A percentile compares a stretch with the other conserved stretches of the same genome.
These are phyloP conservation scores for Zychaea mexicana DNA, from an alignment of 371 early-diverging fungal species.

Conservation along the genomic window DNA sequence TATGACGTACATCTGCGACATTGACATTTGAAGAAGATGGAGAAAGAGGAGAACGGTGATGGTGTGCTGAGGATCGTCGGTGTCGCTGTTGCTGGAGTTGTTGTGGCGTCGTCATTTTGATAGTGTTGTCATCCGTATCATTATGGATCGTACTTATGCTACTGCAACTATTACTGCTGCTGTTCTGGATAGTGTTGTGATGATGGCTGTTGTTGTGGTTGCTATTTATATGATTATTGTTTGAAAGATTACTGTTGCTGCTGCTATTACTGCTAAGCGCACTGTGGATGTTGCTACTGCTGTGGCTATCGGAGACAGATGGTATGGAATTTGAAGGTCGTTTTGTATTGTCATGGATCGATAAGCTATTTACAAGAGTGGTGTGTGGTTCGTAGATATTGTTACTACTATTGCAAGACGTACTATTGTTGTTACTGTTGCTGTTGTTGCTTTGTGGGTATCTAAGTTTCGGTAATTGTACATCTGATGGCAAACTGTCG, in stretches of 20 bases:
- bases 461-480: conserved; percentile 3
- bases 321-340: too few relatives aligned
- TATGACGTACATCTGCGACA: too few relatives aligned
- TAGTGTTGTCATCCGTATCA: not conserved
- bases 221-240: not conserved
- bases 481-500: not conserved
- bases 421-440: not conserved
- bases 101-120: too few relatives aligned
- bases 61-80: not conserved
- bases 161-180: not conserved
- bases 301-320: too few relatives aligned
- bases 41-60: not conserved
- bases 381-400: not conserved
- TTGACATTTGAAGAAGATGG: too few relatives aligned
- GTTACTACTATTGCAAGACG: not conserved
- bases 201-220: too few relatives aligned
- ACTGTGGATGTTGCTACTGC: too few relatives aligned
- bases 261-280: too few relatives aligned
- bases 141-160: not conserved
- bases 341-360: not conserved
- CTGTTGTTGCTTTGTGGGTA: not conserved
- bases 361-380: conserved; percentile 5
- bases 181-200: too few relatives aligned
- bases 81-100: not conserved
- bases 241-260: not conserved